Evolutionary conservation across 495 filamentous ascomycete species (phyloP).

Genomic region (Thozetella sp.): DNA sequence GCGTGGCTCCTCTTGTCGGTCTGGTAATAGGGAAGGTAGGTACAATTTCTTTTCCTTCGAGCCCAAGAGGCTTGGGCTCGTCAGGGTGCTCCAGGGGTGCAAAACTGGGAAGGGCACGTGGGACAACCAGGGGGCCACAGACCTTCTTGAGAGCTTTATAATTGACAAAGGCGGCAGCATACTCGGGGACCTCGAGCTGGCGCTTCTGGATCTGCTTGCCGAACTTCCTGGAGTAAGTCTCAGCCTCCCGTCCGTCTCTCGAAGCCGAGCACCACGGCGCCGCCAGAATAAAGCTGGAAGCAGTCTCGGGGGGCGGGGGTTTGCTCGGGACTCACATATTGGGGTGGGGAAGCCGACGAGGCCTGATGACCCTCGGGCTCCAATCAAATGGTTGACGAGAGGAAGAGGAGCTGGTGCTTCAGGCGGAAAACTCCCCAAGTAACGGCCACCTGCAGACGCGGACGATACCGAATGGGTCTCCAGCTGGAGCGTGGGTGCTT

Average conservation of each 20-base stretch:
- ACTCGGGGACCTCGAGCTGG: constrained; percentile 98
- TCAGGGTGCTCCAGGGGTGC: no score
- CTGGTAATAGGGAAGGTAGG: background rate
- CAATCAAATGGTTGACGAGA: constrained; percentile 8
- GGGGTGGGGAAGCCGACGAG: constrained; percentile 7
- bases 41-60: background rate
- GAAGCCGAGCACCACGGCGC: background rate
- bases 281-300: background rate
- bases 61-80: no score
- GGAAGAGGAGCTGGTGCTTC: background rate
- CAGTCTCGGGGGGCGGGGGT: constrained; percentile 5
- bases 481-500: background rate
- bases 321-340: constrained; percentile 13
- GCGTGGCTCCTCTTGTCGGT: background rate
- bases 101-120: background rate
- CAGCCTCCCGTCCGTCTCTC: background rate
- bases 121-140: constrained; percentile 9
- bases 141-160: constrained; percentile 99
- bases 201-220: constrained; percentile 98
- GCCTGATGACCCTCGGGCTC: constrained; percentile 6
- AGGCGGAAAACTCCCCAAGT: background rate
- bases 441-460: constrained; percentile 13
- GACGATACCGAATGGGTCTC: background rate
- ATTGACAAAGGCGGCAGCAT: constrained; percentile 98
- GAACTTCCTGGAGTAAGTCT: constrained; percentile 79